phyloP scores from a whole-genome alignment of 805 yeast genomes.

The Wickerhamomyces ciferrii region DNA sequence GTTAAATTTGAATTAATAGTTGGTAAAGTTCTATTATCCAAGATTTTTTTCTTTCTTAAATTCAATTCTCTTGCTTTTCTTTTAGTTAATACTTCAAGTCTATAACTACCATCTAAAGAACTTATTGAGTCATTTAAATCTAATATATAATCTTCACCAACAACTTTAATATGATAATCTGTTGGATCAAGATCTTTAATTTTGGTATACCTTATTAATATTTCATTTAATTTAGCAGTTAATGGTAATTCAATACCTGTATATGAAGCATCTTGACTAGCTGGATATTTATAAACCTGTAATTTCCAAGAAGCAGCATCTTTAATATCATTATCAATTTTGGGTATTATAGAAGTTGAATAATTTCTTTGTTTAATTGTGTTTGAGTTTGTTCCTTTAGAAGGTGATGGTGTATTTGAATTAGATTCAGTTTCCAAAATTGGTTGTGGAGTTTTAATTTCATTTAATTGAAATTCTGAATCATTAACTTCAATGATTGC shows the following conservation, averaged over 20 bases:
- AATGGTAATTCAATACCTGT: constrained; percentile 25
- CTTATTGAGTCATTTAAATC: constrained; percentile 35
- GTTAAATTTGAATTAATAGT: constrained; percentile 21
- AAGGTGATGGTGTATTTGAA: constrained; percentile 2
- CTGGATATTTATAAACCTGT: constrained; percentile 29
- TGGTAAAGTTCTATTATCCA: constrained; percentile 20
- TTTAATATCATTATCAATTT: constrained; percentile 12
- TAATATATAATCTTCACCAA: constrained; percentile 23
- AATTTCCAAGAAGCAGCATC: constrained; percentile 24
- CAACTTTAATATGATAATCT: constrained; percentile 29
- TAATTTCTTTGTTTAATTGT: constrained; percentile 25
- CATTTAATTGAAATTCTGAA: constrained; percentile 41
- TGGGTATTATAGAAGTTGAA: constrained; percentile 31
- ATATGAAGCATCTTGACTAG: constrained; percentile 22
- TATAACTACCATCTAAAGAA: constrained; percentile 34
- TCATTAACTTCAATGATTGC: constrained; percentile 62
- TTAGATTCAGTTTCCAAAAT: constrained; percentile 2
- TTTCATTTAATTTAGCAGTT: constrained; percentile 30
- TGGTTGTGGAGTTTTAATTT: constrained; percentile 49
- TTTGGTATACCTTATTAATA: constrained; percentile 28
- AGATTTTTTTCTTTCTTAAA: constrained; percentile 24
- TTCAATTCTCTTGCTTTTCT: constrained; percentile 32
- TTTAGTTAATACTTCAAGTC: constrained; percentile 37
- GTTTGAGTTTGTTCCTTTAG: not conserved
- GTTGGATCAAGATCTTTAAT: constrained; percentile 29